phyloP scores from a whole-genome alignment of 2,329 filamentous ascomycete species.

The Ophiostoma perfectum region DNA sequence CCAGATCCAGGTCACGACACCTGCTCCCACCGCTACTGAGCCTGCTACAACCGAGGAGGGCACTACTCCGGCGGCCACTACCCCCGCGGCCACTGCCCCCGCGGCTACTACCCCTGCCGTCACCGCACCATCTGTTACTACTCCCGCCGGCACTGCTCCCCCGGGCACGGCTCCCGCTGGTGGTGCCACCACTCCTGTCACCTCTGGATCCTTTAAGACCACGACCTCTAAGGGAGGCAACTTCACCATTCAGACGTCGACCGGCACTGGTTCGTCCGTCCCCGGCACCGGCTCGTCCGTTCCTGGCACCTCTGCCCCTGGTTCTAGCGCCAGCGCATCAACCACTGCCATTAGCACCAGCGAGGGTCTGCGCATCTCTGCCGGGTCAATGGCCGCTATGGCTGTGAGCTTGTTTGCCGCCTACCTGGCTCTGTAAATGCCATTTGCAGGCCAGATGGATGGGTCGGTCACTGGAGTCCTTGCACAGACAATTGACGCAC shows the following conservation, averaged over 20 bases:
- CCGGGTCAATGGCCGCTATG: conserved; percentile 35
- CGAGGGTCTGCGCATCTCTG: conserved; percentile 31
- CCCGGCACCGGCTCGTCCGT: not conserved
- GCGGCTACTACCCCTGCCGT: not conserved
- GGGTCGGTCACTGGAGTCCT: not conserved
- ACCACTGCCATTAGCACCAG: conserved; percentile 28
- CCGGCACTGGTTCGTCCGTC: no score
- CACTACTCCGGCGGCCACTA: not conserved
- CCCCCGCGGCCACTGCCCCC: not conserved
- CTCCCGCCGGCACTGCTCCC: conserved; percentile 1
- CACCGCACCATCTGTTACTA: not conserved
- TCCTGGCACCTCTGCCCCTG: conserved; percentile 3
- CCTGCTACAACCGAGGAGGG: not conserved
- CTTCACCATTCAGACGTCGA: not conserved
- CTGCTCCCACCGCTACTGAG: conserved; percentile 20
- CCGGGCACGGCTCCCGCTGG: not conserved
- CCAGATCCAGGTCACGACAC: conserved; percentile 42
- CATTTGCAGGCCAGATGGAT: not conserved
- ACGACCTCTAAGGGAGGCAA: conserved; percentile 2
- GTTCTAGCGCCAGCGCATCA: conserved; percentile 16
- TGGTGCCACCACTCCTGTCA: not conserved
- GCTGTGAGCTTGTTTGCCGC: conserved; percentile 34
- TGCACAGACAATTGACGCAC: not conserved
- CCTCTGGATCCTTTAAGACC: conserved; percentile 2
- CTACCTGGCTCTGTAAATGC: conserved; percentile 35